These are phyloP conservation scores for Pachyrhizus erosus DNA, from an alignment of 306 rosid genomes.

Conservation along the genomic window DNA sequence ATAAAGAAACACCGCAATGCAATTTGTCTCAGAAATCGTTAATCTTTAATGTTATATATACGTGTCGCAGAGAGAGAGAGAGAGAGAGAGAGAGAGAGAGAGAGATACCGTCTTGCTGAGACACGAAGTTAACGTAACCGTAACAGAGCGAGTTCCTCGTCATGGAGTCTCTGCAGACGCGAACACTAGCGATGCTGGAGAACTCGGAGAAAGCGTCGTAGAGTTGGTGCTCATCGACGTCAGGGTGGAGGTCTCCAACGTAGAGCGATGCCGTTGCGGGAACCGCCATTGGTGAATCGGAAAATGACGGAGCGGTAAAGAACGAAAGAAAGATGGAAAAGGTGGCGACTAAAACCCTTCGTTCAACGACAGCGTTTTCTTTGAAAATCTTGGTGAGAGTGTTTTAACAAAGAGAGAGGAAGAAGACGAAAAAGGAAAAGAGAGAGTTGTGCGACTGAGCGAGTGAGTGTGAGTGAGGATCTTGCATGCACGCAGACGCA, in stretches of 20 bases:
- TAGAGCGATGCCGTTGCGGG: slow-evolving; percentile 57
- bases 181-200: slow-evolving; percentile 59
- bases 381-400: background rate
- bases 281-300: slow-evolving; percentile 60
- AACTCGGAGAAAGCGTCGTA: slow-evolving; percentile 61
- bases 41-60: background rate
- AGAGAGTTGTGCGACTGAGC: background rate
- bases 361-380: background rate
- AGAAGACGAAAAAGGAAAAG: background rate
- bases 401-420: background rate
- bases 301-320: background rate
- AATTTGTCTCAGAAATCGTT: background rate
- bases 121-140: slow-evolving; percentile 75
- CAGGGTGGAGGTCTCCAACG: slow-evolving; percentile 85
- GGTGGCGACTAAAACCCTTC: background rate
- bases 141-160: slow-evolving; percentile 76
- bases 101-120: slow-evolving; percentile 65
- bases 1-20: background rate
- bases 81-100: background rate
- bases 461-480: background rate
- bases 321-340: background rate
- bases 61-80: background rate
- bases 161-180: slow-evolving; percentile 64
- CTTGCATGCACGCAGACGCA: background rate
- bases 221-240: slow-evolving; percentile 58